phyloP scores from a whole-genome alignment of 2,329 filamentous ascomycete species.

The Gnomoniopsis smithogilvyi region DNA sequence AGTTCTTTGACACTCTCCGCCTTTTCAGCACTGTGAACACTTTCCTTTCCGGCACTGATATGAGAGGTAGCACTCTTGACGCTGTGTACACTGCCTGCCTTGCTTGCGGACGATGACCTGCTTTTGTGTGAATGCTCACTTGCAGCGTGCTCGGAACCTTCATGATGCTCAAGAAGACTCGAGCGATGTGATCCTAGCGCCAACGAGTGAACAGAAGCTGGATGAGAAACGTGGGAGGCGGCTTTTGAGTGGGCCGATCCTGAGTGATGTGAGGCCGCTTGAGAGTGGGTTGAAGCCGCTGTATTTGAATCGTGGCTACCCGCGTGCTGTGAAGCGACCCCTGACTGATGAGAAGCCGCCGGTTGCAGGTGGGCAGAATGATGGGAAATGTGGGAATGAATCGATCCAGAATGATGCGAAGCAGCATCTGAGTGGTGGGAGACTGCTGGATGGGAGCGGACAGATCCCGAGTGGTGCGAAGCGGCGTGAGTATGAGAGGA shows the following conservation, averaged over 20 bases:
- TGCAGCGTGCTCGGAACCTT: not conserved
- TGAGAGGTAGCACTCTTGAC: not conserved
- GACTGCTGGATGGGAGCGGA: not conserved
- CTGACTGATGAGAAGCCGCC: too few species aligned
- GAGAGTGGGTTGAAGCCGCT: not conserved
- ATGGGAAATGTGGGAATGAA: not conserved
- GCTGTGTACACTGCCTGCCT: not conserved
- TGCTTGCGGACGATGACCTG: not conserved
- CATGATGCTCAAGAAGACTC: not conserved
- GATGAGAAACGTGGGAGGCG: not conserved
- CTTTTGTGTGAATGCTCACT: not conserved
- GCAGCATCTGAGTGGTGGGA: not conserved
- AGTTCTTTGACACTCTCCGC: not conserved
- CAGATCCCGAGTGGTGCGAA: not conserved
- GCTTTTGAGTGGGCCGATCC: not conserved
- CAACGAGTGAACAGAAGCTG: not conserved
- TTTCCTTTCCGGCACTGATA: not conserved
- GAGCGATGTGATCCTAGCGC: not conserved
- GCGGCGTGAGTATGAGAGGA: not conserved
- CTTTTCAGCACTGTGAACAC: not conserved
- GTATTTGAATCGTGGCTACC: too few species aligned
- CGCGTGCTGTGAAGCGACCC: too few species aligned
- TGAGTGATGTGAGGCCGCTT: not conserved
- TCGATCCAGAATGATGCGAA: not conserved
- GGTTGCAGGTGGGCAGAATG: too few species aligned